Evolutionary conservation across 1,284 basidiomycete species (phyloP).

Genomic region (Leccinum colubrinum): DNA sequence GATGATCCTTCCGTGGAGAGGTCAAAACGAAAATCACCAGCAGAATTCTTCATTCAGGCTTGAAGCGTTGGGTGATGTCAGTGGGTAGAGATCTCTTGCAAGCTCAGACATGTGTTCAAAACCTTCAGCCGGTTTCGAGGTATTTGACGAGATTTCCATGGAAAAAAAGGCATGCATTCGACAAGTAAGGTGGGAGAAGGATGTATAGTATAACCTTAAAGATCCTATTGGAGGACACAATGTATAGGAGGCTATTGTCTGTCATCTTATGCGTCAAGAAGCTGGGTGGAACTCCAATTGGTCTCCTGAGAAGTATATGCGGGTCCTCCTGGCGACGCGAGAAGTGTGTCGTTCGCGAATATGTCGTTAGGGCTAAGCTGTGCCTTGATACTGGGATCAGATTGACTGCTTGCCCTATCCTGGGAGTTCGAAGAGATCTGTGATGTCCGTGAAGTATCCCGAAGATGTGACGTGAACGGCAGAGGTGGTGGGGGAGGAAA

Average conservation of each 20-base stretch:
- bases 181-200: slow-evolving; percentile 1
- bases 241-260: background rate
- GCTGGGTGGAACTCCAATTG: slow-evolving; percentile 36
- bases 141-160: slow-evolving; percentile 11
- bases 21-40: background rate
- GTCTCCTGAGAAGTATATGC: slow-evolving; percentile 1
- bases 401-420: slow-evolving; percentile 2
- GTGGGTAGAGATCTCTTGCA: background rate
- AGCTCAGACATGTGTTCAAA: slow-evolving; percentile 1
- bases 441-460: background rate
- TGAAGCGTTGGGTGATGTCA: slow-evolving; percentile 15
- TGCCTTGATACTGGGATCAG: slow-evolving; percentile 10
- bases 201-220: slow-evolving; percentile 8
- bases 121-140: background rate
- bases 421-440: slow-evolving; percentile 3
- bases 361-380: slow-evolving; percentile 10
- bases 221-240: slow-evolving; percentile 2
- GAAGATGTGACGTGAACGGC: background rate
- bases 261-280: slow-evolving; percentile 3
- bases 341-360: slow-evolving; percentile 9
- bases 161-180: background rate
- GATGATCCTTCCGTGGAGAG: slow-evolving; percentile 4
- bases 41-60: background rate
- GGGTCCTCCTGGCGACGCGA: slow-evolving; percentile 1
- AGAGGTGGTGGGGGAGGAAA: background rate